Evolutionary conservation across 1,284 basidiomycete species (phyloP).

Genomic region (Tilletia setariae): DNA sequence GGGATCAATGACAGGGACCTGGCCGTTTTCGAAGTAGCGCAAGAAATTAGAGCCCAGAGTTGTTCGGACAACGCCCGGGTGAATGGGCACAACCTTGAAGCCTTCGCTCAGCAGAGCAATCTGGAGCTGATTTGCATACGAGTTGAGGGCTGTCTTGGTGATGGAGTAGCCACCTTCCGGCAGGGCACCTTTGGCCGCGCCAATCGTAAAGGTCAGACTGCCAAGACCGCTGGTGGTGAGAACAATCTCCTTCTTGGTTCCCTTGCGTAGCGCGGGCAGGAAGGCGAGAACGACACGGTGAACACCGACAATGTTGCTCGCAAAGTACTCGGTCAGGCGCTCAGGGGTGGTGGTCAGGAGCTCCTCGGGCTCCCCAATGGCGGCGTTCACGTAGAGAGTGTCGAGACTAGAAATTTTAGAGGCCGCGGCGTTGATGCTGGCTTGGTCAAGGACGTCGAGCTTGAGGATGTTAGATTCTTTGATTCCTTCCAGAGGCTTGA

Average conservation of each 20-base stretch:
- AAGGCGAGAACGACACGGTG: constrained; percentile 20
- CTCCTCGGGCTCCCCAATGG: constrained; percentile 14
- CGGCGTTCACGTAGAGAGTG: constrained; percentile 22
- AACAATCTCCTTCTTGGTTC: constrained; percentile 18
- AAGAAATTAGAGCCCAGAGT: background rate
- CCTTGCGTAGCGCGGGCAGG: constrained; percentile 18
- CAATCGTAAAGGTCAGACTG: background rate
- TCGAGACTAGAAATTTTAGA: constrained; percentile 13
- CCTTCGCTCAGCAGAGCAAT: constrained; percentile 20
- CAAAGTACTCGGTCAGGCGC: constrained; percentile 14
- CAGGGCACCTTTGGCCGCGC: constrained; percentile 15
- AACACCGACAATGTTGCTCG: constrained; percentile 19
- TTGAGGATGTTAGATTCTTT: background rate
- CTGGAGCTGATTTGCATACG: constrained; percentile 17
- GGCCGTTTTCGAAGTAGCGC: background rate
- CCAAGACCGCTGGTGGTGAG: constrained; percentile 13
- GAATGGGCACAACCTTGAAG: constrained; percentile 20
- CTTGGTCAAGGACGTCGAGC: constrained; percentile 18
- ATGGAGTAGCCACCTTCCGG: background rate
- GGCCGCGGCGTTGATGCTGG: constrained; percentile 8
- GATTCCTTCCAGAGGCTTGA: constrained; percentile 17
- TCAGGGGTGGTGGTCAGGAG: background rate
- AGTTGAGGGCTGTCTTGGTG: constrained; percentile 20
- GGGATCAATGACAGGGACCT: too few relatives aligned
- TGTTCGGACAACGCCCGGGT: constrained; percentile 15